Evolutionary conservation across 1,284 basidiomycete genomes (phyloP).

Genomic region (Cutaneotrichosporon cutaneum): DNA sequence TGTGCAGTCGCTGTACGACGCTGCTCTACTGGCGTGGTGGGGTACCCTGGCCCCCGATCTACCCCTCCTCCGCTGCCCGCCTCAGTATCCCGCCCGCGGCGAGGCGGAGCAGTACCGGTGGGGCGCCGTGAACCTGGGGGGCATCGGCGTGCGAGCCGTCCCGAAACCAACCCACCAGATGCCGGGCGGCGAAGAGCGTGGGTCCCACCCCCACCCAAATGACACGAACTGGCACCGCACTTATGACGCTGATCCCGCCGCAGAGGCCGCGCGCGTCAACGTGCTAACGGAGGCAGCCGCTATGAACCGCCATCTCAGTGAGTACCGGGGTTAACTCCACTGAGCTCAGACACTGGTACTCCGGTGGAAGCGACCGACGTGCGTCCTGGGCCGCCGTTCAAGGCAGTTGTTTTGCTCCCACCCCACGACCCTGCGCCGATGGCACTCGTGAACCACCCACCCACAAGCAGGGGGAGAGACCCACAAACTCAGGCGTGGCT

Average conservation of each 20-base stretch:
- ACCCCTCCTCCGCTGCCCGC: constrained; percentile 53
- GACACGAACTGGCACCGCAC: not conserved
- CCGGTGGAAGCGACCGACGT: not conserved
- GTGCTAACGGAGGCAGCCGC: not conserved
- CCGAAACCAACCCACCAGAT: constrained; percentile 17
- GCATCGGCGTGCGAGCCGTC: constrained; percentile 4
- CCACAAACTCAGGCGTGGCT: constrained; percentile 64
- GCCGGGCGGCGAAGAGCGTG: constrained; percentile 21
- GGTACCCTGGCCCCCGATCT: constrained; percentile 58
- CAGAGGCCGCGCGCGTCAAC: not conserved
- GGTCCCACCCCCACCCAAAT: not conserved
- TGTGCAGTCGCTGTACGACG: constrained; percentile 69
- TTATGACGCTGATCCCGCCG: not conserved
- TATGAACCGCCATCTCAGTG: not conserved
- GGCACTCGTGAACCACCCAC: constrained; percentile 8
- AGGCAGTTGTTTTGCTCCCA: constrained; percentile 58
- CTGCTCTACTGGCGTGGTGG: constrained; percentile 65
- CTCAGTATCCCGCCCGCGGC: constrained; percentile 11
- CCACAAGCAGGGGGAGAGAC: constrained; percentile 56
- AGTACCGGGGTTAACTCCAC: not conserved
- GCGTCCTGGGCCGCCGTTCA: constrained; percentile 39
- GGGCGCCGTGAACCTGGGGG: constrained; percentile 23
- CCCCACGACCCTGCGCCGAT: constrained; percentile 61
- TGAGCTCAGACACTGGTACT: not conserved
- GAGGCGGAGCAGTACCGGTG: constrained; percentile 22